Conservation (phyloP, 73 alveolate genomes). For the Paramecium primaurelia region DNA sequence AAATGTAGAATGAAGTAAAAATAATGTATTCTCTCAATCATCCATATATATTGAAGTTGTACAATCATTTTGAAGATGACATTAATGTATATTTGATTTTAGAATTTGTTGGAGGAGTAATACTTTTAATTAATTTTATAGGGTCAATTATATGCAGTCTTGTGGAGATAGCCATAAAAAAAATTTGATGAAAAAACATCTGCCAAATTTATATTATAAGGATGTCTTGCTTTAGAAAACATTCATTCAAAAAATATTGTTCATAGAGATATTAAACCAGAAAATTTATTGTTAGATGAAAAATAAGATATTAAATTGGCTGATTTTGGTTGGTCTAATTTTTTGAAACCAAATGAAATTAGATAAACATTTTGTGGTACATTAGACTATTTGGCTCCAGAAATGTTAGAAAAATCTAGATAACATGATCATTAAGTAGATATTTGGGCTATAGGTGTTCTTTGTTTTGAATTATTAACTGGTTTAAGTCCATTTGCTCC, state of each 20-base stretch:
- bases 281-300: slow-evolving; percentile 83
- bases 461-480: slow-evolving; percentile 79
- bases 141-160: slow-evolving; percentile 55
- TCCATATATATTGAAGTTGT: slow-evolving; percentile 75
- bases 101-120: slow-evolving; percentile 76
- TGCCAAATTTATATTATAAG: slow-evolving; percentile 47
- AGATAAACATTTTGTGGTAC: slow-evolving; percentile 97
- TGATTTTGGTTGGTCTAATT: slow-evolving; percentile 97
- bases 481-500: slow-evolving; percentile 85
- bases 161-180: slow-evolving; percentile 62
- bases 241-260: slow-evolving; percentile 56
- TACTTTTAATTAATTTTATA: background rate
- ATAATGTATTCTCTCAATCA: slow-evolving; percentile 76
- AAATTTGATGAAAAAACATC: slow-evolving; percentile 52
- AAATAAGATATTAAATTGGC: slow-evolving; percentile 82
- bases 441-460: slow-evolving; percentile 89
- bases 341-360: slow-evolving; percentile 63
- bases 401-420: slow-evolving; percentile 43
- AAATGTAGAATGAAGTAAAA: slow-evolving; percentile 78
- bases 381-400: slow-evolving; percentile 94
- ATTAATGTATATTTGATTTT: slow-evolving; percentile 73
- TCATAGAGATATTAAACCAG: slow-evolving; percentile 94
- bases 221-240: slow-evolving; percentile 42
- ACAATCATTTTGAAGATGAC: slow-evolving; percentile 82
- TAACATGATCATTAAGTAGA: slow-evolving; percentile 86